Base-by-base conservation (phyloP, 1,284 basidiomycete species). In the Marasmius sp. region DNA sequence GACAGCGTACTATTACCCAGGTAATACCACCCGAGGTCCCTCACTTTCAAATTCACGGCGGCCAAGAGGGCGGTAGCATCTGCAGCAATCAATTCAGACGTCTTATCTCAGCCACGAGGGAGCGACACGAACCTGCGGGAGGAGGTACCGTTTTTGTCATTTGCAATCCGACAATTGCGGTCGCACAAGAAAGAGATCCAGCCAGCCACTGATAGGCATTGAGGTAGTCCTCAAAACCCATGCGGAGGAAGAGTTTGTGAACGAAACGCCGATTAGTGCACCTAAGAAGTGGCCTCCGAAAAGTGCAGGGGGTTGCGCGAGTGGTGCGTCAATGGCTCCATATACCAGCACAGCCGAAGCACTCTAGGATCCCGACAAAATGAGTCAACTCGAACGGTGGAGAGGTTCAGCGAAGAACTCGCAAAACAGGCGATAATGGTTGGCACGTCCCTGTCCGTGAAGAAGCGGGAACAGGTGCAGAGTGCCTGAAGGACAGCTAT, bases 1-100 rank as follows among this genome's bases (percentile, higher is more conserved):
- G 82, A 81, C 20, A 85, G 79, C n/a, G 88, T 74, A 14, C 89
- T 71, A 47, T 86, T 77, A n/a, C 84, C 84, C n/a, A 89, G 71
- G 64, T 83, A 84, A 53, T 83, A 82, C 87, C 87, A 89, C 14
- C 83, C 83, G 54, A 88, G 71, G 10, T 69, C 65, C 12, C 82
- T 71, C 20, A 84, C 72, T 1, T 80, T 73, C 2, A 75, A 68
- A 64, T 80, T 80, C 16, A 83, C 73, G 1, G 82, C 79, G n/a
- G 85, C 83, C 2, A 81, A 68, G 7, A 81, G 68, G 3, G 78
- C 79, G 0, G 78, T 79, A 6, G 78, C 77, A 61, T 76, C 77
- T 63, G 39, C 22, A 39, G 48, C 41, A 47, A n/a, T n/a, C n/a
- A n/a, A n/a, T n/a, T n/a, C 37, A 18, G 41, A 33, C 39, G 55